phyloP scores from a whole-genome alignment of 768 basidiomycete species.

The Dioszegia crocea region DNA sequence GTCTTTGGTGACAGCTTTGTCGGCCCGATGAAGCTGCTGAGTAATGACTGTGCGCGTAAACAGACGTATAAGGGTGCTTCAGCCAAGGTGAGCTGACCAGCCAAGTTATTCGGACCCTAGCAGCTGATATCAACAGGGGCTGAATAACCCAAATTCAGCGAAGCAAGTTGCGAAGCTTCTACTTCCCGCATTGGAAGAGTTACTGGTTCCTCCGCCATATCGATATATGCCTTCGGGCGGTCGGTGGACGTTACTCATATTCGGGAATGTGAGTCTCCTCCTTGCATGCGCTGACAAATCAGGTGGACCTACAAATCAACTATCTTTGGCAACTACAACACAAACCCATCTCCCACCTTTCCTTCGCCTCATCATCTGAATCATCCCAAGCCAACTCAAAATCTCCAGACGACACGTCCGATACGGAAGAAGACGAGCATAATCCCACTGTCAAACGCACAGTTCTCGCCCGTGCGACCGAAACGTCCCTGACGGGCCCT shows the following conservation, averaged over 20 bases:
- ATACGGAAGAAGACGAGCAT: not conserved
- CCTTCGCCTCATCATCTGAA: constrained; percentile 7
- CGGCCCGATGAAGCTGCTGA: constrained; percentile 38
- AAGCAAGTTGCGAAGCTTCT: constrained; percentile 38
- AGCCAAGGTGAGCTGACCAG: constrained; percentile 34
- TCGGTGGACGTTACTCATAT: constrained; percentile 35
- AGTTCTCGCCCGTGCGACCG: constrained; percentile 17
- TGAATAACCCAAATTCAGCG: constrained; percentile 41
- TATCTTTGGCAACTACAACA: constrained; percentile 41
- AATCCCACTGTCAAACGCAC: not conserved
- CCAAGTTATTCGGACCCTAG: not conserved
- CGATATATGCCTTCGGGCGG: constrained; percentile 30
- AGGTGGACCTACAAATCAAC: constrained; percentile 48
- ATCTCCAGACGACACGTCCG: not conserved
- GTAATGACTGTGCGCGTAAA: constrained; percentile 25
- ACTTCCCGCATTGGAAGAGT: constrained; percentile 23
- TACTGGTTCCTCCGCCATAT: constrained; percentile 39
- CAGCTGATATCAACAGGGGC: constrained; percentile 18
- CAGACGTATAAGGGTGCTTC: constrained; percentile 41
- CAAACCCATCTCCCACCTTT: constrained; percentile 27
- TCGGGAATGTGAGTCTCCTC: constrained; percentile 36
- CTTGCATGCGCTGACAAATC: not conserved
- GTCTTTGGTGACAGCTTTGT: constrained; percentile 43
- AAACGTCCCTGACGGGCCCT: constrained; percentile 17
- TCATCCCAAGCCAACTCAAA: not conserved